Percentiles rank a stretch among this genome's conserved stretches.
Evolutionary conservation across 106 monocot species (phyloP).

Genomic region (Agapanthus africanus): DNA sequence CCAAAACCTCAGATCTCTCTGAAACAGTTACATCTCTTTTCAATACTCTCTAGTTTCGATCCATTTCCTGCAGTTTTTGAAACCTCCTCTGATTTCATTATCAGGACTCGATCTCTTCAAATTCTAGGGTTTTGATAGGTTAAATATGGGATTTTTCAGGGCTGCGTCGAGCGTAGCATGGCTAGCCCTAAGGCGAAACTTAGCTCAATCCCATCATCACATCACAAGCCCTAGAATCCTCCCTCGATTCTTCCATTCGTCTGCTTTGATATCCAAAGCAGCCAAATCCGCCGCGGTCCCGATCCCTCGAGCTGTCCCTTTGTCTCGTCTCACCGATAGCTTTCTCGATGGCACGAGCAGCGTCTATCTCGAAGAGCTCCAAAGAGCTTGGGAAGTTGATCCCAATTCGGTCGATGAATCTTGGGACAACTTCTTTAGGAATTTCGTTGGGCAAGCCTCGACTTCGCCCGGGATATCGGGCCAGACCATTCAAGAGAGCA

Average conservation of each 20-base stretch:
- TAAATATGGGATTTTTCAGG: constrained; percentile 77
- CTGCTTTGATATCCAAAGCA: constrained; percentile 6
- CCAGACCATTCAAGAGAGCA: constrained; percentile 97
- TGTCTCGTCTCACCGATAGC: constrained; percentile 72
- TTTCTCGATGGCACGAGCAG: constrained; percentile 88
- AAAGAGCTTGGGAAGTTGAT: constrained; percentile 86
- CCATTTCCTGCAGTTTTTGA: too few relatives aligned
- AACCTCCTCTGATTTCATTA: too few relatives aligned
- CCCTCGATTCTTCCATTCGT: constrained; percentile 43
- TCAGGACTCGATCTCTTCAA: too few relatives aligned
- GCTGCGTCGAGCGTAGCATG: constrained; percentile 28
- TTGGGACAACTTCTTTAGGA: constrained; percentile 94
- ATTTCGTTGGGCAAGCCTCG: constrained; percentile 78
- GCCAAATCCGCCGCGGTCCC: constrained; percentile 41
- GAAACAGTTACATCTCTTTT: too few relatives aligned
- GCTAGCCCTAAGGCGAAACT: constrained; percentile 28
- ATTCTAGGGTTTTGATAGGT: too few relatives aligned
- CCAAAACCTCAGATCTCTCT: too few relatives aligned
- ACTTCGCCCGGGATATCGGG: constrained; percentile 75
- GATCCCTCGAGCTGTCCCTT: constrained; percentile 59
- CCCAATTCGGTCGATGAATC: constrained; percentile 86
- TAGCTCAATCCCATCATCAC: constrained; percentile 28
- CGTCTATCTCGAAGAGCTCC: constrained; percentile 94
- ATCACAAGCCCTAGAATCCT: constrained; percentile 1
- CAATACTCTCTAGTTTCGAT: too few relatives aligned